Base-by-base conservation (phyloP, 2,329 filamentous ascomycete species). In the Scortechinia acanthostroma region DNA sequence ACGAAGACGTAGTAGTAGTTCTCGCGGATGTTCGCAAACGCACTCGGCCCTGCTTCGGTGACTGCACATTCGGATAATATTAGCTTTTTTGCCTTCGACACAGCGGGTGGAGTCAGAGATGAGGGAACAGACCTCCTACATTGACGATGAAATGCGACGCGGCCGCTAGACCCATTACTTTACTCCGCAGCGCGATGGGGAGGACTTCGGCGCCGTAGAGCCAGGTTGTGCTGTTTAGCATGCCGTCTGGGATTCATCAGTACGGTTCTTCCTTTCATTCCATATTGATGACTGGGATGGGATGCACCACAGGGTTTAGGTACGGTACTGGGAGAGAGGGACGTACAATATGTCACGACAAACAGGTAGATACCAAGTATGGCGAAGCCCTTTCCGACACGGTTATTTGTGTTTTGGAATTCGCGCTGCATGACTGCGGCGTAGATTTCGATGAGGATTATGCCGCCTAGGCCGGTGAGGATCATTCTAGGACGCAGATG, bases 1-100 rank as follows among this genome's bases (percentile, higher is more conserved):
- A 77, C 73, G 48, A 79, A 79, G 16, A 79, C 74, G 48, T 78
- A 79, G 55, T 79, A 79, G 55, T 78, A 80, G 50, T 77, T 79
- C 51, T 79, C 68, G n/a, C 64, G 54, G 45, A 80, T 79, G 37
- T 66, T 76, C 14, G 71, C 70, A 51, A 79, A 77, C 0, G 75
- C 74, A 44, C 64, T 74, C 0, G 74, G 74, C 0, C 74, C 74
- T 4, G 71, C 72, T 54, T 76, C 70, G 44, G 72, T 76, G 51
- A 74, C 64, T 60, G 43, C 22, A 37, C 4, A 16, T 6, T 25
- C 4, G 21, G n/a, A 43, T 47, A 23, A 46, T 48, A 21, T 44
- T 45, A 42, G 40, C 25, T 42, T 40, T 17, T 22, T 42, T 23
- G 30, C 13, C 30, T 5, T n/a, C n/a, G n/a, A n/a, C n/a, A n/a